Evolutionary conservation across 495 filamentous ascomycete species (phyloP).

Genomic region (Echria macrotheca): DNA sequence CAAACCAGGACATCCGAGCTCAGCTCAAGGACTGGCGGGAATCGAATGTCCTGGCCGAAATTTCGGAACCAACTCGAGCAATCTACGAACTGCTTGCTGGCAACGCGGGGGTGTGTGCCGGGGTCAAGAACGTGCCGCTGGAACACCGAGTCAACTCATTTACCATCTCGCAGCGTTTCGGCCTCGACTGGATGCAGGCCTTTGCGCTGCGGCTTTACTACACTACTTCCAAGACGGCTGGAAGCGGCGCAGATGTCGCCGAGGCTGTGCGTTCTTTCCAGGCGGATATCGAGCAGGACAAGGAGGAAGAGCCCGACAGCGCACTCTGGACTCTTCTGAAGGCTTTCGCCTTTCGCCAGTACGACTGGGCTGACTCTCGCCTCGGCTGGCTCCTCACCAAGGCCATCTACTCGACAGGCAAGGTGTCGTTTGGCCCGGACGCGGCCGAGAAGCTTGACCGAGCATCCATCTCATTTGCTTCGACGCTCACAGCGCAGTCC

Average conservation of each 20-base stretch:
- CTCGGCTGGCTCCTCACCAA: constrained; percentile 76
- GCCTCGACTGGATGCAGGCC: constrained; percentile 84
- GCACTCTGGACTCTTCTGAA: constrained; percentile 81
- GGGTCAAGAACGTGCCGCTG: constrained; percentile 58
- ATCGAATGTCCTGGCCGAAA: constrained; percentile 73
- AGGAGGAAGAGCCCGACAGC: constrained; percentile 63
- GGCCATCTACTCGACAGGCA: constrained; percentile 46
- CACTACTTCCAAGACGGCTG: constrained; percentile 36
- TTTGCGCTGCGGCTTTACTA: constrained; percentile 92
- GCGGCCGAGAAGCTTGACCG: constrained; percentile 55
- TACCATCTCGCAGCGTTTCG: constrained; percentile 71
- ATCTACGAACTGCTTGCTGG: constrained; percentile 87
- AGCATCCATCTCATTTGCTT: constrained; percentile 63
- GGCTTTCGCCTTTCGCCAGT: constrained; percentile 58
- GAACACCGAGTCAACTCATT: constrained; percentile 78
- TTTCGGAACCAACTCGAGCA: constrained; percentile 76
- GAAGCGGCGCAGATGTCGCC: constrained; percentile 58
- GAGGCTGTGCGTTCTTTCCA: constrained; percentile 64
- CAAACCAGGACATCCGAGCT: constrained; percentile 60
- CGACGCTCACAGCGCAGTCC: constrained; percentile 61
- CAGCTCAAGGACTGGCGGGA: constrained; percentile 84
- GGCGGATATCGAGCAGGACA: constrained; percentile 58
- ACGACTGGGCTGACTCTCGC: constrained; percentile 64
- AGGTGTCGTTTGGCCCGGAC: constrained; percentile 35
- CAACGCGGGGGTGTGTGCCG: constrained; percentile 73